Conservation (phyloP, 202 grass and related monocot genomes). For the Setaria italica region DNA sequence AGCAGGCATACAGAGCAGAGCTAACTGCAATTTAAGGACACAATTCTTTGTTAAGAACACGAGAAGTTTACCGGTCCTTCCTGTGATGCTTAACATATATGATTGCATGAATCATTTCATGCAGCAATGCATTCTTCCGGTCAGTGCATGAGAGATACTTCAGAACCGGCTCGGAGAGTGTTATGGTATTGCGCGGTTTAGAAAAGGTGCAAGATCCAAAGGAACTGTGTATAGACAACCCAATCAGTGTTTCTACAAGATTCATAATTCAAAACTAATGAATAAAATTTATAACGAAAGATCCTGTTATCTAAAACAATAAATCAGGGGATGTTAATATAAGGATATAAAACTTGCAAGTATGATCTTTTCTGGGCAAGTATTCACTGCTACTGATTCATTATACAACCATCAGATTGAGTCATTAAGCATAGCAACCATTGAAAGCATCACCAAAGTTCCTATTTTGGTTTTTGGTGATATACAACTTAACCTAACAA, state of each 20-base stretch:
- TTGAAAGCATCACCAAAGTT: conserved; percentile 21
- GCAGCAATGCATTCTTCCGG: conserved; percentile 70
- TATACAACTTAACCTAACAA: neutral
- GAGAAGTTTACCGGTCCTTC: conserved; percentile 41
- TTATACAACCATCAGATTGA: neutral
- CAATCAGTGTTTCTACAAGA: conserved; percentile 30
- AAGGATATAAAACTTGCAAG: conserved; percentile 16
- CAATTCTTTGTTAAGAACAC: neutral
- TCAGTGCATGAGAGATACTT: conserved; percentile 48
- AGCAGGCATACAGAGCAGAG: neutral
- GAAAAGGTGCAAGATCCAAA: conserved; percentile 59
- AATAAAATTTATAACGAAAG: conserved; percentile 7
- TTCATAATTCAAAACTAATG: conserved; percentile 15
- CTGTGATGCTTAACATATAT: conserved; percentile 43
- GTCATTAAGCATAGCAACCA: conserved; percentile 3
- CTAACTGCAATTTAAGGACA: neutral
- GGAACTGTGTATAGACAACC: conserved; percentile 47
- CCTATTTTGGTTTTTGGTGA: neutral
- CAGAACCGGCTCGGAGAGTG: conserved; percentile 59
- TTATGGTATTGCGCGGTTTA: conserved; percentile 58
- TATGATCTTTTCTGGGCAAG: neutral
- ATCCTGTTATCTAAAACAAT: neutral
- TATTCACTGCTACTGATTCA: neutral
- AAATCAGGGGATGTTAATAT: neutral
- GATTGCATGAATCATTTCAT: conserved; percentile 88